These are phyloP conservation scores for Hamamelis virginiana DNA, from an alignment of 164 flowering plant genomes.

Conservation along the genomic window DNA sequence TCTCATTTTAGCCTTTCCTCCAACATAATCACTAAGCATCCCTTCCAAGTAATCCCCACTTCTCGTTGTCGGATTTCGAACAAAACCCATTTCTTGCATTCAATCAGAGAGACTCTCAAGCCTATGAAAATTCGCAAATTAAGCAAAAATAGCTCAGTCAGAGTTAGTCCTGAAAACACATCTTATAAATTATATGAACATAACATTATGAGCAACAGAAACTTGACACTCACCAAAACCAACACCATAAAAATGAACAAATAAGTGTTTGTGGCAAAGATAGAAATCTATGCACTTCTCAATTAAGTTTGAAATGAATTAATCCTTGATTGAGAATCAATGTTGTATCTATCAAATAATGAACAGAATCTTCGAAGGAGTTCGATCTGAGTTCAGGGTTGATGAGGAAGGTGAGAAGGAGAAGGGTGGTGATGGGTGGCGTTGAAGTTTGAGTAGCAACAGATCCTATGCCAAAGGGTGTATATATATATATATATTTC, in stretches of 20 bases:
- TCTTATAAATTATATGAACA: no score
- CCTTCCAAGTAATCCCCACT: conserved; percentile 82
- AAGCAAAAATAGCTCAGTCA: neutral
- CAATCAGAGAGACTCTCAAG: neutral
- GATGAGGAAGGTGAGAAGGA: neutral
- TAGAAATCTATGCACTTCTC: neutral
- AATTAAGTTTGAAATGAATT: neutral
- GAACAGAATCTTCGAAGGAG: neutral
- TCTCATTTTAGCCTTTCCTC: conserved; percentile 52
- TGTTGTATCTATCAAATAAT: no score
- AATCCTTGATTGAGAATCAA: no score
- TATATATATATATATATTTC: conserved; percentile 21
- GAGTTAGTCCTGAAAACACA: neutral
- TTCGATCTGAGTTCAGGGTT: neutral
- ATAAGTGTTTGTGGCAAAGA: neutral
- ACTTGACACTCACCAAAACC: no score
- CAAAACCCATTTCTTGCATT: conserved; percentile 44
- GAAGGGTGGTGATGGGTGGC: neutral
- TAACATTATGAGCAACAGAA: no score
- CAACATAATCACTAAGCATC: conserved; percentile 69
- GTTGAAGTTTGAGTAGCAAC: conserved; percentile 18
- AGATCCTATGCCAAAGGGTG: conserved; percentile 31
- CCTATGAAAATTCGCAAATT: conserved; percentile 17
- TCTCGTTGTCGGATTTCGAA: conserved; percentile 34
- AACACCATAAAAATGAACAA: neutral